Base-by-base conservation (phyloP, 352 stramenopile genomes). In the Pythium sp. region DNA sequence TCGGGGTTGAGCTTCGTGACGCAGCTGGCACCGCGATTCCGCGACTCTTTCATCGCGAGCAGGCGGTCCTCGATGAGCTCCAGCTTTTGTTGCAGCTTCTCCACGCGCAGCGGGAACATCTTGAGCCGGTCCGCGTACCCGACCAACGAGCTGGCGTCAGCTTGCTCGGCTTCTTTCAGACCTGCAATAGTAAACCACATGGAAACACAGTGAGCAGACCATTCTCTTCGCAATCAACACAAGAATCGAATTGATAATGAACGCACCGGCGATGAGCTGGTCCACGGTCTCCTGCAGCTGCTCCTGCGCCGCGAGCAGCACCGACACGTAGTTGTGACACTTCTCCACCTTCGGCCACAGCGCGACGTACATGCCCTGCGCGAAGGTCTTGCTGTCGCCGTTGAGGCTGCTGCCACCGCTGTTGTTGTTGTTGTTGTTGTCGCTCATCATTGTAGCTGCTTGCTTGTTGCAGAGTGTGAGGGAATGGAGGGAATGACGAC, bases 301-400 rank as follows among this genome's bases (percentile, higher is more conserved):
- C 53, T 87, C 78, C 65, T 95, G 85, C 26, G 85, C 86, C 9
- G 73, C 79, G 51, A 93, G 60, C 60, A 95, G 74, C 66, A 90
- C 73, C 43, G 76, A 73, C 58, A 93, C 85, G 69, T 95, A 93
- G 63, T 81, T 78, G 72, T 93, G 75, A 55, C 87, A 95, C 32
- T 86, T 85, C 62, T 92, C 85, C 26, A 95, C 79, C 67, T 95
- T 95, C 22, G 87, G 87, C 87, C 87, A 95, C 53, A 95, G 72
- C 60, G 84, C 70, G 66, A 87, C 83, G 66, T 92, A 92, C 87
- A 93, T 90, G 24, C 87, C 87, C 61, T 90, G 70, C 30, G 84
- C 84, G 53, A 94, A 91, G 30, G 76, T 71, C 15, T 28, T 63
- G 32, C 15, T 56, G 32, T 43, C 3, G 55, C 26, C 43, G n/a